phyloP scores from a whole-genome alignment of 768 basidiomycete species.

The Mrakia blollopis region DNA sequence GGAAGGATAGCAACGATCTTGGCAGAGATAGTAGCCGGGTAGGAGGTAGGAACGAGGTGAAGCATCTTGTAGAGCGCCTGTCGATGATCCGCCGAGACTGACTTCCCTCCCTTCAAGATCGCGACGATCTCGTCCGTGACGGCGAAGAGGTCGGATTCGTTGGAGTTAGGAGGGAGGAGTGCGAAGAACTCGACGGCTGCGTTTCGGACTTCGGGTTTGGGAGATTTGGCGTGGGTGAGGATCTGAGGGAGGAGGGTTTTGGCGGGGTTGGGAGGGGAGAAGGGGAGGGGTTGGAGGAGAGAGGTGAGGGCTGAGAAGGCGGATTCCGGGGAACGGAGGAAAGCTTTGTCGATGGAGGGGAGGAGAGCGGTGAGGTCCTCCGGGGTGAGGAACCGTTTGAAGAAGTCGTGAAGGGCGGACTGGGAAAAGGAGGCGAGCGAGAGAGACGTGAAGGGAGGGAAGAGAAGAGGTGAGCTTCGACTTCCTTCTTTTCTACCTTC shows the following conservation, averaged over 20 bases:
- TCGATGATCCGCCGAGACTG: constrained; percentile 80
- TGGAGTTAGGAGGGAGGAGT: constrained; percentile 45
- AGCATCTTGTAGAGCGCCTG: constrained; percentile 71
- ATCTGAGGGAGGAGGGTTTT: constrained; percentile 51
- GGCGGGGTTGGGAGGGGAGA: constrained; percentile 56
- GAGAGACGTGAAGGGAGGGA: background rate
- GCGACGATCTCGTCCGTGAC: constrained; percentile 57
- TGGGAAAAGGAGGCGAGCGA: no score
- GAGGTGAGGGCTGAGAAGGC: constrained; percentile 55
- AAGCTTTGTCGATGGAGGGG: constrained; percentile 70
- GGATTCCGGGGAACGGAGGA: constrained; percentile 77
- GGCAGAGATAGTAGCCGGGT: constrained; percentile 36
- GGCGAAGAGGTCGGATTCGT: constrained; percentile 46
- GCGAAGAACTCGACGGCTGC: constrained; percentile 59
- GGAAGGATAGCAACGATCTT: constrained; percentile 48
- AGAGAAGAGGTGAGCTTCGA: background rate
- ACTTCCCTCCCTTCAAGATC: constrained; percentile 79
- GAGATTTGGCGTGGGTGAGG: constrained; percentile 69
- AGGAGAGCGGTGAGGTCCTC: constrained; percentile 59
- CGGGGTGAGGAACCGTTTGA: constrained; percentile 31
- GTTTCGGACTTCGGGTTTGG: constrained; percentile 57
- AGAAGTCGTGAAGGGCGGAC: constrained; percentile 38
- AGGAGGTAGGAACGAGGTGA: constrained; percentile 50
- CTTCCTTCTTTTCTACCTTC: background rate
- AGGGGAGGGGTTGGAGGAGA: constrained; percentile 48